A percentile compares a stretch with the other conserved stretches of the same genome.
Evolutionary conservation across 257 asterid genomes (phyloP).

Genomic region (Nicotiana benthamiana): DNA sequence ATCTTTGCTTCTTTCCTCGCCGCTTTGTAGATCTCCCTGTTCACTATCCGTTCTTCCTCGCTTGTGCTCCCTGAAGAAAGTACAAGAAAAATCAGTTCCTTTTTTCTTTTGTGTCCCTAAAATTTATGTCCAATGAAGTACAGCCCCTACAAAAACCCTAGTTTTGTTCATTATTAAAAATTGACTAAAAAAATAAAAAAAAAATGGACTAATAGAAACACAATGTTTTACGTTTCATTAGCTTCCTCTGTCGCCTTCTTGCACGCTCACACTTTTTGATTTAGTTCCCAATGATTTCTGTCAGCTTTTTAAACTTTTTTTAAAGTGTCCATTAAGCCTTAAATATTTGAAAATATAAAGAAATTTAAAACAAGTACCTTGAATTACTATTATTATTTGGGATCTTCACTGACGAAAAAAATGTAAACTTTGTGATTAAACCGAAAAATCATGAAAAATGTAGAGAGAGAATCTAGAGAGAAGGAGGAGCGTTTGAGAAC

Average conservation of each 20-base stretch:
- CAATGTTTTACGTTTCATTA: not conserved
- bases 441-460: too few relatives aligned
- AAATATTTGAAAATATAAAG: too few relatives aligned
- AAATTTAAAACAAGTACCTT: not conserved
- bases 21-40: too few relatives aligned
- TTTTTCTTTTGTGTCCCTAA: conserved; percentile 10
- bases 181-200: too few relatives aligned
- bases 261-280: conserved; percentile 10
- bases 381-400: not conserved
- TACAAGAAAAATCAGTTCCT: not conserved
- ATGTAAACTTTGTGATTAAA: too few relatives aligned
- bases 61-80: not conserved
- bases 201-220: not conserved
- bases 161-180: not conserved
- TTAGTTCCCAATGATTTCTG: conserved; percentile 8
- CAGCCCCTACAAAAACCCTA: not conserved
- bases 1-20: too few relatives aligned
- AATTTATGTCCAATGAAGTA: not conserved
- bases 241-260: conserved; percentile 1
- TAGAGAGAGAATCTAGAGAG: too few relatives aligned
- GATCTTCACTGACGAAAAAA: too few relatives aligned
- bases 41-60: too few relatives aligned
- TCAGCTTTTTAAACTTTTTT: not conserved
- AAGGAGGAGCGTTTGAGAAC: too few relatives aligned
- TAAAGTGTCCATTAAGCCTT: not conserved